phyloP scores from a whole-genome alignment of 2,329 filamentous ascomycete species.

The Ophiosphaerella narmari region DNA sequence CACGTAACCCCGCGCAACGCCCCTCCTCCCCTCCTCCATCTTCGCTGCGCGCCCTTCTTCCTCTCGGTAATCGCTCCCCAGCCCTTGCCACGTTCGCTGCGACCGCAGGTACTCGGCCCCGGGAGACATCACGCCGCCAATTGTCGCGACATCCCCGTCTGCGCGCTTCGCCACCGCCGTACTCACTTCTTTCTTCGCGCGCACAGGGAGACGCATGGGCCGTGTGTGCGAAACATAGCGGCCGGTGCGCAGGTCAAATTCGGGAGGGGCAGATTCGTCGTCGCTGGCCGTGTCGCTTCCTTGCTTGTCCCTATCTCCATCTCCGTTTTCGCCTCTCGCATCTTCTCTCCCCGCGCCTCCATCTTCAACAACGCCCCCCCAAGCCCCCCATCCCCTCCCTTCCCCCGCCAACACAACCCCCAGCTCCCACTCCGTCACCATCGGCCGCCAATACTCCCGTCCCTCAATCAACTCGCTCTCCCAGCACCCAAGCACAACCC shows the following conservation, averaged over 20 bases:
- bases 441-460: conserved; percentile 82
- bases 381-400: conserved; percentile 85
- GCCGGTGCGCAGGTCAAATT: conserved; percentile 90
- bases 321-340: conserved; percentile 48
- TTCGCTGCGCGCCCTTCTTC: conserved; percentile 64
- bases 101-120: conserved; percentile 85
- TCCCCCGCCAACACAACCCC: conserved; percentile 77
- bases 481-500: conserved; percentile 98
- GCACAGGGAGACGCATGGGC: conserved; percentile 58
- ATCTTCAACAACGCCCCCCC: conserved; percentile 64
- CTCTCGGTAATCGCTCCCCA: conserved; percentile 82
- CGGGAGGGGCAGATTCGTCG: conserved; percentile 71
- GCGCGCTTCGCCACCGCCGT: conserved; percentile 66
- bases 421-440: conserved; percentile 95
- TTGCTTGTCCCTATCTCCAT: conserved; percentile 63
- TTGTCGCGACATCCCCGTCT: conserved; percentile 74
- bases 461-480: conserved; percentile 92
- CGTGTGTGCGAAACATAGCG: conserved; percentile 78
- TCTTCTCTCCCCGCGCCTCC: conserved; percentile 53
- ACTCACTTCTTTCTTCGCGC: not conserved
- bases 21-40: conserved; percentile 84
- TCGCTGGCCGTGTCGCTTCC: conserved; percentile 43
- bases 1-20: conserved; percentile 85
- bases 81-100: conserved; percentile 85
- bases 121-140: conserved; percentile 87